These are phyloP conservation scores for Croton setiger DNA, from an alignment of 441 rosid genomes.

Conservation along the genomic window DNA sequence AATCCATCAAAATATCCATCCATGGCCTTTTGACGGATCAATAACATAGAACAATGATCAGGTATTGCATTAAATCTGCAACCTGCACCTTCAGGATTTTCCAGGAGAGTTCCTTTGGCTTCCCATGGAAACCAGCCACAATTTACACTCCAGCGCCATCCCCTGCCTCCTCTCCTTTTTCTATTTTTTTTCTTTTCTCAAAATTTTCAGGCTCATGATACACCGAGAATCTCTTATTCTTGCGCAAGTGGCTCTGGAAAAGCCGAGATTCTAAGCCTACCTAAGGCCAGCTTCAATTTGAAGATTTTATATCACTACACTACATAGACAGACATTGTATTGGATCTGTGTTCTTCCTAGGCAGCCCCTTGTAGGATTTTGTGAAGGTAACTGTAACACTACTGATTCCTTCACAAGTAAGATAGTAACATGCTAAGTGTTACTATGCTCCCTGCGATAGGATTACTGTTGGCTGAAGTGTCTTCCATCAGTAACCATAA, in stretches of 20 bases:
- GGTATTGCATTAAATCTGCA: not conserved
- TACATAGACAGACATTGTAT: not conserved
- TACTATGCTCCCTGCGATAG: not conserved
- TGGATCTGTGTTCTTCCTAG: not conserved
- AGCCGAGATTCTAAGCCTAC: constrained; percentile 2
- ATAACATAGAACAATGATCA: not conserved
- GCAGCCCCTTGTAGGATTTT: constrained; percentile 4
- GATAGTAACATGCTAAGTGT: not conserved
- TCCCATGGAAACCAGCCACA: constrained; percentile 13
- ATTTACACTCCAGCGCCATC: not conserved
- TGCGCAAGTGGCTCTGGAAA: not conserved
- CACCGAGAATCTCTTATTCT: not conserved
- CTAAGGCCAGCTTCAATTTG: constrained; percentile 11
- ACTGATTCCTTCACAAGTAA: not conserved
- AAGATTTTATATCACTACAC: not conserved
- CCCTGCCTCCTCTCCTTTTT: not conserved
- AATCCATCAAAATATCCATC: too few species aligned
- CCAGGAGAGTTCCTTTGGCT: constrained; percentile 17
- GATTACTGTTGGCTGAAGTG: constrained; percentile 21
- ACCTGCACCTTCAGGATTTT: constrained; percentile 9
- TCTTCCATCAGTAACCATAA: constrained; percentile 14
- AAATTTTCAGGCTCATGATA: constrained; percentile 12
- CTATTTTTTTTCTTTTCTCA: not conserved
- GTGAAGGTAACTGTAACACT: not conserved
- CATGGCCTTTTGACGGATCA: constrained; percentile 2